These are phyloP conservation scores for Ascomycota sp. DNA, from an alignment of 2,329 filamentous ascomycete species.

Conservation along the genomic window DNA sequence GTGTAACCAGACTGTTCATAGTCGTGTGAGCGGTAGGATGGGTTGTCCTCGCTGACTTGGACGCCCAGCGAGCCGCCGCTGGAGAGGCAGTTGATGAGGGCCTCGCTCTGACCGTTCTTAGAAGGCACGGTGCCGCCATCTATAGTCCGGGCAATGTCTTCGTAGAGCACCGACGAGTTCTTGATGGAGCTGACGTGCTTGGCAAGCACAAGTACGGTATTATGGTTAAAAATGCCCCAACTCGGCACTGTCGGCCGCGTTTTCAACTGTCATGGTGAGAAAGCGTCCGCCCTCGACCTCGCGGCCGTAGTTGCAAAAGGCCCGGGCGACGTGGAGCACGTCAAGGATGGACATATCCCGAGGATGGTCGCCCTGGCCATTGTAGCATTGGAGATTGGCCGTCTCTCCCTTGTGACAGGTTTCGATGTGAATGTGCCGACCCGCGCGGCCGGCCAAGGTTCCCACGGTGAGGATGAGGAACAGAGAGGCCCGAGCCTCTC, in stretches of 20 bases:
- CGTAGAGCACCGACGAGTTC: constrained; percentile 5
- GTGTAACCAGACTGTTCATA: constrained; percentile 1
- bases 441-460: background rate
- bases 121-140: constrained; percentile 4
- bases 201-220: constrained; percentile 1
- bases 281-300: constrained; percentile 1
- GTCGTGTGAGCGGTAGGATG: constrained; percentile 2
- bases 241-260: constrained; percentile 5
- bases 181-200: constrained; percentile 3
- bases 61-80: constrained; percentile 6
- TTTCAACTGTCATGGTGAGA: constrained; percentile 3
- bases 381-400: constrained; percentile 1
- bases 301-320: constrained; percentile 1
- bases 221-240: constrained; percentile 2
- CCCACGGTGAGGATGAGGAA: background rate
- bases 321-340: constrained; percentile 1
- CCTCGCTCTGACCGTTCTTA: background rate
- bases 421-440: background rate
- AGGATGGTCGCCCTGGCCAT: constrained; percentile 1
- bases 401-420: constrained; percentile 1
- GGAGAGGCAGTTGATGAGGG: constrained; percentile 9
- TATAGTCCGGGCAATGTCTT: constrained; percentile 7
- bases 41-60: constrained; percentile 1
- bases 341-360: constrained; percentile 1
- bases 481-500: background rate